Base-by-base conservation (phyloP, 202 grass and related monocot species). In the Panicum hallii region DNA sequence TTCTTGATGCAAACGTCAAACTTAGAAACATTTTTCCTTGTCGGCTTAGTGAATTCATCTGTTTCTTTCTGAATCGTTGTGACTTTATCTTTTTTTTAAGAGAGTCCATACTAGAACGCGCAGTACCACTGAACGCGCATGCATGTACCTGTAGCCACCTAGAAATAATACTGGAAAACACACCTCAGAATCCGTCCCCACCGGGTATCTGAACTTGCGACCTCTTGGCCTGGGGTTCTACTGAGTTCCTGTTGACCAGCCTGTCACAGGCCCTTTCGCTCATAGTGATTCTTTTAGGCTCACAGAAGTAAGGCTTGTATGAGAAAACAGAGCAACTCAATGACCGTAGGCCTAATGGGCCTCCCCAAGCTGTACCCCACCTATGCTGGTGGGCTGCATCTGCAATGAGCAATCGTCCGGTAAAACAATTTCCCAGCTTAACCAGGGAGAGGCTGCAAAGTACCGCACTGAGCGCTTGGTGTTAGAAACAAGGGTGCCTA, bases 401-500 rank as follows among this genome's bases (percentile, higher is more conserved):
- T 74, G 47, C 70, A 16, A 5, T 28, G 47, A 15, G 26, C 26
- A 26, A 26, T 26, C 26, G 26, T 26, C 22, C 3, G 16, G 14
- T 34, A 34, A 2, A 34, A 34, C 26, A 36, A 36, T 72, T 72
- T 72, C 45, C 23, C 22, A 32, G 69, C 11, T 49, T 34, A 2
- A 11, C 12, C 15, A 30, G 48, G 12, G 38, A n/a, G 44, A 71
- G 44, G 46, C 19, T 23, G 26, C 26, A 26, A 26, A 26, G 26
- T 26, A 26, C 26, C 26, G 26, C 26, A 26, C 26, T 26, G 26
- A 74, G 47, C 30, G 11, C 16, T 50, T 28, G 13, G 4, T 57
- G 69, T 58, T 61, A 20, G 32, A 53, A 78, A 78, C 50, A 75
- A 65, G 60, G 58, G 45, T 40, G 49, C 67, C 80, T 79, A 9